phyloP scores from a whole-genome alignment of 805 yeast genomes.

The Priceomyces fermenticarens region DNA sequence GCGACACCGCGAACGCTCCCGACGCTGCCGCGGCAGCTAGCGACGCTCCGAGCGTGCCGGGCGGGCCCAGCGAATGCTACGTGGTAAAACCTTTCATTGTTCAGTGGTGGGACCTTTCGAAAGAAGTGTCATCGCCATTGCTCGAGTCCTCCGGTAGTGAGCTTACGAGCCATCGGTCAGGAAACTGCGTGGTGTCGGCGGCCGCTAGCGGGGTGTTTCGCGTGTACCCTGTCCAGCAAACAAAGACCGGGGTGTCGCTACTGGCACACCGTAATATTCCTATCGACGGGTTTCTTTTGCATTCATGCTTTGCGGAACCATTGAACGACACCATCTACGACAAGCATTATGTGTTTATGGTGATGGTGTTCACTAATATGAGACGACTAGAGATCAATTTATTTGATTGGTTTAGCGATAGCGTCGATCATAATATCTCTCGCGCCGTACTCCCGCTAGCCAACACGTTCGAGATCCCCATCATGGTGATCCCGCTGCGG shows the following conservation, averaged over 20 bases:
- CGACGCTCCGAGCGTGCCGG: too few relatives aligned
- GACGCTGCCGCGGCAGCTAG: background rate
- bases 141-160: slow-evolving; percentile 23
- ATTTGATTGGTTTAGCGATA: slow-evolving; percentile 41
- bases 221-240: slow-evolving; percentile 32
- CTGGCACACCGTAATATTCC: slow-evolving; percentile 37
- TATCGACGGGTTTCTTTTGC: slow-evolving; percentile 39
- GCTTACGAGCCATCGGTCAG: slow-evolving; percentile 34
- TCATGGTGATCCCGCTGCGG: slow-evolving; percentile 39
- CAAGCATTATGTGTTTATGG: slow-evolving; percentile 31
- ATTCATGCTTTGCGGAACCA: slow-evolving; percentile 42
- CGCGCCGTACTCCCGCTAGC: slow-evolving; percentile 39
- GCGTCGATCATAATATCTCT: slow-evolving; percentile 23
- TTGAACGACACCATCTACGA: slow-evolving; percentile 17
- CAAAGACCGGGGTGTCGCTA: slow-evolving; percentile 36
- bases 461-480: slow-evolving; percentile 40
- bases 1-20: background rate
- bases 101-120: slow-evolving; percentile 46
- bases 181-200: slow-evolving; percentile 37
- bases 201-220: slow-evolving; percentile 35
- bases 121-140: slow-evolving; percentile 9
- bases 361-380: slow-evolving; percentile 33
- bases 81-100: slow-evolving; percentile 43
- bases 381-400: slow-evolving; percentile 36
- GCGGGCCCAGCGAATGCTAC: slow-evolving; percentile 4